phyloP scores from a whole-genome alignment of 2,329 filamentous ascomycete species.

The Alternaria sp. region DNA sequence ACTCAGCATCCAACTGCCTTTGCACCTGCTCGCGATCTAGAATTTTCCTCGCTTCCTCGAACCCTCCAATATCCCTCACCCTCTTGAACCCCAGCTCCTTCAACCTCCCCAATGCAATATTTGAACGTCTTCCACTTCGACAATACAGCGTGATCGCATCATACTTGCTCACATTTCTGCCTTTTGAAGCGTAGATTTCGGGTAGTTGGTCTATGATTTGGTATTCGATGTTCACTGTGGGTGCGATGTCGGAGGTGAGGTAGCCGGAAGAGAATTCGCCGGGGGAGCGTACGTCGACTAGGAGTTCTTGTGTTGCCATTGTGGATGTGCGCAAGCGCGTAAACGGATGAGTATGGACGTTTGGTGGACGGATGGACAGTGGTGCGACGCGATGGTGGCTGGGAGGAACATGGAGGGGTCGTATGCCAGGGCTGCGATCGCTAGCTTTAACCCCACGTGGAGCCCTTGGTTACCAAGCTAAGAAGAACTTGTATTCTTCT shows the following conservation, averaged over 20 bases:
- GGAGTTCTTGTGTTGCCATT: slow-evolving; percentile 27
- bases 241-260: slow-evolving; percentile 35
- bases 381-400: slow-evolving; percentile 1
- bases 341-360: background rate
- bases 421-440: background rate
- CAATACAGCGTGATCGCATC: slow-evolving; percentile 52
- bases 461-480: no score
- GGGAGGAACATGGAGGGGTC: background rate
- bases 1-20: slow-evolving; percentile 25
- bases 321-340: background rate
- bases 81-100: slow-evolving; percentile 40
- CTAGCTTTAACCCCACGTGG: slow-evolving; percentile 1
- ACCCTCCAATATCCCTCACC: slow-evolving; percentile 49
- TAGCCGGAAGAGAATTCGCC: slow-evolving; percentile 47
- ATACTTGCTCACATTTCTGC: slow-evolving; percentile 32
- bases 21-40: slow-evolving; percentile 40
- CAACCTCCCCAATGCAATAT: slow-evolving; percentile 45
- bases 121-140: slow-evolving; percentile 46
- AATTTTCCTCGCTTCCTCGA: slow-evolving; percentile 44
- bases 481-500: no score
- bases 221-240: slow-evolving; percentile 52
- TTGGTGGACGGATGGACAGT: background rate
- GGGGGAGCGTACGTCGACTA: slow-evolving; percentile 52
- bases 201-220: slow-evolving; percentile 44
- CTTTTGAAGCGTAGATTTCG: slow-evolving; percentile 28